Evolutionary conservation across 768 basidiomycete genomes (phyloP).

Genomic region (Tylopilus felleus): DNA sequence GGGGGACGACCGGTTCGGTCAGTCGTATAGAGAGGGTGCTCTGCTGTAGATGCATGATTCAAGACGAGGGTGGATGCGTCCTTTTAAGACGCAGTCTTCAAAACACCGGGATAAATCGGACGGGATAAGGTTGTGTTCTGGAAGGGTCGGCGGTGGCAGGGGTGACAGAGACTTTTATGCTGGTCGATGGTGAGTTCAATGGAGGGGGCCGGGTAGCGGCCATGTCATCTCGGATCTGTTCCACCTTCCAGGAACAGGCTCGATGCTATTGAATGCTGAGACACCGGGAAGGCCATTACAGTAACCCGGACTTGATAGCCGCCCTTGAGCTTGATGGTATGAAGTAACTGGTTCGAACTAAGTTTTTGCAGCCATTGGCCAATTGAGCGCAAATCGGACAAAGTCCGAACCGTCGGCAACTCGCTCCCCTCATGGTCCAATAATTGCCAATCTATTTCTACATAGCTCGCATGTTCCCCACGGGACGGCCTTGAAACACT

Average conservation of each 20-base stretch:
- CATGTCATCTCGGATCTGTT: conserved; percentile 3
- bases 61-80: neutral
- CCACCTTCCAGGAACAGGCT: conserved; percentile 2
- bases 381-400: no score
- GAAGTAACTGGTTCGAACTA: no score
- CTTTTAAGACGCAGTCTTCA: neutral
- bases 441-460: no score
- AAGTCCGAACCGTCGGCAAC: no score
- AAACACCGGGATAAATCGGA: neutral
- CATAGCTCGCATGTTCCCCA: no score
- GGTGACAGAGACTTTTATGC: neutral
- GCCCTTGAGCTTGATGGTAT: no score
- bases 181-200: neutral
- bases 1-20: conserved; percentile 72
- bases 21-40: conserved; percentile 55
- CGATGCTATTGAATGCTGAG: neutral
- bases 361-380: no score
- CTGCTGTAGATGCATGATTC: conserved; percentile 26
- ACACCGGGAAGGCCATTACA: neutral
- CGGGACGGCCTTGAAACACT: neutral
- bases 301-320: neutral
- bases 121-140: neutral
- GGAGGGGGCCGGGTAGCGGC: no score
- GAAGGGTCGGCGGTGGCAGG: neutral
- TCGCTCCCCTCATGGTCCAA: no score